Evolutionary conservation across 176 grass and related monocot genomes (phyloP).

Genomic region (Secale cereale): DNA sequence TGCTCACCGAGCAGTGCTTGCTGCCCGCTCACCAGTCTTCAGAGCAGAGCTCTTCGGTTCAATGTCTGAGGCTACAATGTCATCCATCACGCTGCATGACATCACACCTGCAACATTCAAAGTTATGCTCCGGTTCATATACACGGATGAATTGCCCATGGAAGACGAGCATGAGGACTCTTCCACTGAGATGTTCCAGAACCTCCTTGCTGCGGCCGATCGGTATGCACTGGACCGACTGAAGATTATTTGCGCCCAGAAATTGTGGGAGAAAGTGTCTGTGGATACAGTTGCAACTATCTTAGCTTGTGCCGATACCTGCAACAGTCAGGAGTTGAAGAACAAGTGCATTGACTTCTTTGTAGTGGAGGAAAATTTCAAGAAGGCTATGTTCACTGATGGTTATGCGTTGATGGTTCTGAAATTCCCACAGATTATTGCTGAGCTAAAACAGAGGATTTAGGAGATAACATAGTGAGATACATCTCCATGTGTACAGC

Average conservation of each 20-base stretch:
- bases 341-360: no score
- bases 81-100: conserved; percentile 15
- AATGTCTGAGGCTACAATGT: background rate
- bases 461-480: background rate
- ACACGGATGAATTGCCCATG: no score
- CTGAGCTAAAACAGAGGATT: background rate
- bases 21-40: conserved; percentile 24
- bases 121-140: no score
- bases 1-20: conserved; percentile 19
- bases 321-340: conserved; percentile 20
- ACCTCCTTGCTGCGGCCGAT: conserved; percentile 46
- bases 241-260: no score
- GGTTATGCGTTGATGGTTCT: background rate
- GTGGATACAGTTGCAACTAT: conserved; percentile 9
- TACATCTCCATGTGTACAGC: background rate
- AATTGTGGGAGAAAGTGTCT: no score
- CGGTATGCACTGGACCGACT: conserved; percentile 41
- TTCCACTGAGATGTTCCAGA: background rate
- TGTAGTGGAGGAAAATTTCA: no score
- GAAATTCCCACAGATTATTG: background rate
- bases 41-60: conserved; percentile 23
- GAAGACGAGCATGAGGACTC: background rate
- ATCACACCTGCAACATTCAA: conserved; percentile 17
- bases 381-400: background rate
- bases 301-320: conserved; percentile 43